phyloP scores from a whole-genome alignment of 345 rosid species.

The Excoecaria cochinchinensis region DNA sequence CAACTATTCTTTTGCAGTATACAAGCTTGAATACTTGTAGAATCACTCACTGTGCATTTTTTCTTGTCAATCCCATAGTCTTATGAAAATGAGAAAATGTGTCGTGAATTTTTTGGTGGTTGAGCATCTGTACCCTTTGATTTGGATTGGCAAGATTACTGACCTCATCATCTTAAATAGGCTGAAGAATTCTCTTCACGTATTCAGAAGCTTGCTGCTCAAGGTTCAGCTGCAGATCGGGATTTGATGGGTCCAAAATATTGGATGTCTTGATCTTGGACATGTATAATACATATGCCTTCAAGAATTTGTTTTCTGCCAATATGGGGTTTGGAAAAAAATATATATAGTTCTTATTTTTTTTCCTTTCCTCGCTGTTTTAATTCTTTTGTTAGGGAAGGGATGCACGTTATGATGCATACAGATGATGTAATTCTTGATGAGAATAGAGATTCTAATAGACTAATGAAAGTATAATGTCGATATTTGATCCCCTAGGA shows the following conservation, averaged over 20 bases:
- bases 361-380: neutral
- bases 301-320: neutral
- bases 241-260: constrained; percentile 58
- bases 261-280: constrained; percentile 59
- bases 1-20: neutral
- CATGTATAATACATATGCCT: neutral
- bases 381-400: neutral
- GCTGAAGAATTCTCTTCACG: constrained; percentile 91
- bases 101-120: neutral
- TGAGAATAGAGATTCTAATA: neutral
- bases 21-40: neutral
- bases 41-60: neutral
- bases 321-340: neutral
- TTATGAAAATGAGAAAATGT: neutral
- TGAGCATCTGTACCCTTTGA: neutral
- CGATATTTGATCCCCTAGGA: neutral
- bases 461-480: neutral
- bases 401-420: neutral
- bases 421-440: neutral
- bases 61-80: neutral
- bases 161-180: constrained; percentile 41
- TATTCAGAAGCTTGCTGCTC: constrained; percentile 67
- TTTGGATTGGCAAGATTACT: constrained; percentile 4
- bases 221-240: constrained; percentile 64
- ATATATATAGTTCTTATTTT: neutral